Evolutionary conservation across 2,329 filamentous ascomycete species (phyloP), one percentile per base, ranked within the genome.

Genomic region (Fusarium pseudograminearum): DNA sequence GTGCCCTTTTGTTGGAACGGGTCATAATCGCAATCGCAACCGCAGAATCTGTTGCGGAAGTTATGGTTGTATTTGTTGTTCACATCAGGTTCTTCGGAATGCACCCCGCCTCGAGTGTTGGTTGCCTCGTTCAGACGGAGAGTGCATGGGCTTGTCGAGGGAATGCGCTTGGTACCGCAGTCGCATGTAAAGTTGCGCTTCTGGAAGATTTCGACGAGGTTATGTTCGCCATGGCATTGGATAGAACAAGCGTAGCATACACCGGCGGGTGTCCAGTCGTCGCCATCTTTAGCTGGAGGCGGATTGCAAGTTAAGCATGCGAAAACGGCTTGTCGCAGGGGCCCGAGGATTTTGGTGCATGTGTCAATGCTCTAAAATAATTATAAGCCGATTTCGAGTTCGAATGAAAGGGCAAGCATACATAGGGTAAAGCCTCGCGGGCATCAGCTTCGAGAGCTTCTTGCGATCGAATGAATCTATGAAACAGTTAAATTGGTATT

Each of bases 221-320:
- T 92, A 78, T 99, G 96, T 76, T 98, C 94, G 72, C 96, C 95
- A 76, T 99, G 96, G 78, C 96, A 99, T 73, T 95, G 92, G 62
- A 99, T 93, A 9, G 95, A 98, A 82, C 96, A 99, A 24, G 94
- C 93, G 76, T 99, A 99, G 84, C 96, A 99, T 59, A 99, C 89
- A 28, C 93, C 96, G 5, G 95, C 96, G 1, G 90, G 83, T 0
- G 69, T 76, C 73, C 78, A 81, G 8, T 73, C 46, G 51, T 90
- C 89, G 44, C 86, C 83, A 3, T 85, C 77, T 45, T 87, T 86
- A 4, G 84, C 75, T 2, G 94, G 92, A 11, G 92, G 88, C 11
- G 96, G 94, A 67, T 94, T 97, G 83, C 96, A 99, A 14, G 95
- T 98, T 46, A 98, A 81, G 74, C 96, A 99, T 44, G 96, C 93